Evolutionary conservation across 2,329 filamentous ascomycete species (phyloP).

Genomic region (Graphilbum ipis-grandicollis): DNA sequence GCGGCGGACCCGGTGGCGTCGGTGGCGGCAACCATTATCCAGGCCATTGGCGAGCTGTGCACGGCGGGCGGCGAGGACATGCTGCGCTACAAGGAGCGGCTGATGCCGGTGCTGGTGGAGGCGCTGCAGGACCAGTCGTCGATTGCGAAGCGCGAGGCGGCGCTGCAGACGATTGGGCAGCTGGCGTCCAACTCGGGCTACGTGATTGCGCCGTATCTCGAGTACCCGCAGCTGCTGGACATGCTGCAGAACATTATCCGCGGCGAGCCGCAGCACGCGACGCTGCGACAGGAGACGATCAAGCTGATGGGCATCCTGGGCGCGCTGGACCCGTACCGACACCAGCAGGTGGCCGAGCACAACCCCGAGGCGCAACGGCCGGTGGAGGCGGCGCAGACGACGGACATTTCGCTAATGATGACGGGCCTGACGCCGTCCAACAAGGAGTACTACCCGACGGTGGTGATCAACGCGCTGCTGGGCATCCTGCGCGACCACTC

Average conservation of each 20-base stretch:
- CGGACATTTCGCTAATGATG: slow-evolving; percentile 97
- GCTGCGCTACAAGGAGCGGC: slow-evolving; percentile 71
- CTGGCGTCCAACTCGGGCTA: slow-evolving; percentile 93
- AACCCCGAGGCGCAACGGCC: slow-evolving; percentile 63
- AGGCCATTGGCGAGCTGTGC: slow-evolving; percentile 85
- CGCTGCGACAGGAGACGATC: slow-evolving; percentile 82
- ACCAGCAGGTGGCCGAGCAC: slow-evolving; percentile 78
- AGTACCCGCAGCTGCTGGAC: slow-evolving; percentile 85
- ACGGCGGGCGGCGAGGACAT: slow-evolving; percentile 90
- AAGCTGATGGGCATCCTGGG: slow-evolving; percentile 92
- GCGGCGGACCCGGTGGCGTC: slow-evolving; percentile 70
- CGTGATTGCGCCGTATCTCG: slow-evolving; percentile 87
- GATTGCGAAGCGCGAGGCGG: slow-evolving; percentile 75
- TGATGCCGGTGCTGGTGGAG: slow-evolving; percentile 92
- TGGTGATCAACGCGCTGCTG: slow-evolving; percentile 90
- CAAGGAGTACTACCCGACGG: slow-evolving; percentile 96
- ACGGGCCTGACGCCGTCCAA: slow-evolving; percentile 87
- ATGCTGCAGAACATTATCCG: slow-evolving; percentile 90
- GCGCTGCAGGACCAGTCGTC: slow-evolving; percentile 90
- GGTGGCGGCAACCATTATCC: slow-evolving; percentile 86
- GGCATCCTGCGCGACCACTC: slow-evolving; percentile 85
- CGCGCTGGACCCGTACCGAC: slow-evolving; percentile 88
- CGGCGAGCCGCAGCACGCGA: slow-evolving; percentile 67
- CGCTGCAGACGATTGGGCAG: slow-evolving; percentile 77
- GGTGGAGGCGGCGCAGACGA: slow-evolving; percentile 48